These are phyloP conservation scores for Penicillium carneum DNA, from an alignment of 2,329 filamentous ascomycete species.

Conservation along the genomic window DNA sequence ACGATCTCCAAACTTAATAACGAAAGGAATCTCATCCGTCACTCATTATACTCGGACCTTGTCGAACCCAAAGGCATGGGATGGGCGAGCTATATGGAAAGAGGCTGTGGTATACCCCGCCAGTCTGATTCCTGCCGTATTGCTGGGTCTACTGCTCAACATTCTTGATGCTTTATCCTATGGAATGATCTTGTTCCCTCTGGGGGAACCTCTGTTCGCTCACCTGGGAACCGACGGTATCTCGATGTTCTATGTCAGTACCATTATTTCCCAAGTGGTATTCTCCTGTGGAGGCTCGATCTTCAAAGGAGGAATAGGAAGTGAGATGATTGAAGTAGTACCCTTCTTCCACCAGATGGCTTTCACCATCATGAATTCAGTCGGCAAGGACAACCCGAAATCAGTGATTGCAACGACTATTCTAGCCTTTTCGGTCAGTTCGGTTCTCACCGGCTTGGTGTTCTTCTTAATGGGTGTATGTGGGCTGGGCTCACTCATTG, in stretches of 20 bases:
- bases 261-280: constrained; percentile 88
- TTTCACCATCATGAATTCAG: constrained; percentile 77
- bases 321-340: constrained; percentile 97
- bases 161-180: constrained; percentile 95
- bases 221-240: constrained; percentile 90
- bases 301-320: constrained; percentile 90
- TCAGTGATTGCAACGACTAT: constrained; percentile 94
- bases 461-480: constrained; percentile 91
- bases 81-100: constrained; percentile 69
- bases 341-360: constrained; percentile 99
- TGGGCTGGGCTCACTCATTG: constrained; percentile 87
- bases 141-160: constrained; percentile 87
- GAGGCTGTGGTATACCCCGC: constrained; percentile 71
- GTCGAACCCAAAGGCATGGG: constrained; percentile 74
- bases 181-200: constrained; percentile 92
- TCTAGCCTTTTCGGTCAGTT: constrained; percentile 86
- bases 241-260: constrained; percentile 98
- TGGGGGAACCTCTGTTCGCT: constrained; percentile 85
- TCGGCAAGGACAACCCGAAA: constrained; percentile 81
- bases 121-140: constrained; percentile 80
- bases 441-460: constrained; percentile 85
- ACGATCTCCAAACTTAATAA: constrained; percentile 24
- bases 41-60: constrained; percentile 45
- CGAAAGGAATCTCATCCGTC: constrained; percentile 30
- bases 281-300: constrained; percentile 85